Percentiles rank a stretch among this genome's conserved stretches.
Conservation (phyloP, 805 yeast species). For the Candida rishiriensis region DNA sequence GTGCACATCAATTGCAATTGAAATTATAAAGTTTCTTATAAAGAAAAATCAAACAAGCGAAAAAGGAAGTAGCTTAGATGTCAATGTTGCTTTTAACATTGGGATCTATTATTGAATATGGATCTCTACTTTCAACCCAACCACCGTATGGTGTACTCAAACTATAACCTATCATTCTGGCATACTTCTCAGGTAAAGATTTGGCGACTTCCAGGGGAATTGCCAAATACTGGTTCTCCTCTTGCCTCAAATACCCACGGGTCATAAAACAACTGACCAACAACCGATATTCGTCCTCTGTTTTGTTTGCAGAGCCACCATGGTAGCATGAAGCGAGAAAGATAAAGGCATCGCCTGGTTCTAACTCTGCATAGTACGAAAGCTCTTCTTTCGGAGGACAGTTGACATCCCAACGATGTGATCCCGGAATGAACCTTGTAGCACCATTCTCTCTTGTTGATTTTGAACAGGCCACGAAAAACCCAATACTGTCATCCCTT, state of each 20-base stretch:
- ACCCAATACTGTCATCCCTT: conserved; percentile 21
- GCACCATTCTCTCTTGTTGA: conserved; percentile 27
- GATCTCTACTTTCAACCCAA: conserved; percentile 13
- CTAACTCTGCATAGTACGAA: conserved; percentile 23
- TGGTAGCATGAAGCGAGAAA: conserved; percentile 30
- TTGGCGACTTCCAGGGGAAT: conserved; percentile 22
- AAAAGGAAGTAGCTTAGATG: conserved; percentile 1
- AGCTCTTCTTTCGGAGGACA: conserved; percentile 21
- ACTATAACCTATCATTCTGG: conserved; percentile 14
- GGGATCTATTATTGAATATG: conserved; percentile 8
- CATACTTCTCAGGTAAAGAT: conserved; percentile 11
- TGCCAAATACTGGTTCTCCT: conserved; percentile 25
- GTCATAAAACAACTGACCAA: conserved; percentile 26
- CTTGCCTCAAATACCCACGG: conserved; percentile 27
- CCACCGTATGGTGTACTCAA: conserved; percentile 14
- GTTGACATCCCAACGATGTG: conserved; percentile 31
- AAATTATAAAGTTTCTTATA: no score
- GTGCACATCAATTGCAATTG: no score
- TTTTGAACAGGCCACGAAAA: conserved; percentile 16
- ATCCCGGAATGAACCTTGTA: conserved; percentile 30
- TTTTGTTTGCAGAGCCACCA: conserved; percentile 29
- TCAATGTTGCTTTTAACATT: conserved; percentile 5
- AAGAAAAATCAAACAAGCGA: no score
- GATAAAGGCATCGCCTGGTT: conserved; percentile 29
- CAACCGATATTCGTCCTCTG: conserved; percentile 22